Percentiles rank a stretch among this genome's conserved stretches.
Evolutionary conservation across 2,329 filamentous ascomycete genomes (phyloP).

Genomic region (Microsporum ferrugineum): DNA sequence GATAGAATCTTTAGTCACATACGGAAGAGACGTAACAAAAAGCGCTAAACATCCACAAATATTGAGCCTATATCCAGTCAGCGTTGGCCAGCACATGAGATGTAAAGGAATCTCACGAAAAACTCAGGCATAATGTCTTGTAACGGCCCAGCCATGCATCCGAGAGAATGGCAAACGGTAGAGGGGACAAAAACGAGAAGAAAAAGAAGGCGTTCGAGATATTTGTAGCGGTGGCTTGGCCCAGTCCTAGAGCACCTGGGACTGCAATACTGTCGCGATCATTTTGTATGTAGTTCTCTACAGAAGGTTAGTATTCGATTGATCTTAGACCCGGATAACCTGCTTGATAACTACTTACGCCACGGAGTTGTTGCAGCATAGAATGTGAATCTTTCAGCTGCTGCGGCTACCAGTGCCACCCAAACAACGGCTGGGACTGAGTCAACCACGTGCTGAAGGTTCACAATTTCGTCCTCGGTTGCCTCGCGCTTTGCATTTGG

Average conservation of each 20-base stretch:
- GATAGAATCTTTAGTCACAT: constrained; percentile 11
- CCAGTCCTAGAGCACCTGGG: constrained; percentile 45
- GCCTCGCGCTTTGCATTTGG: constrained; percentile 1
- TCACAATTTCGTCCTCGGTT: constrained; percentile 8
- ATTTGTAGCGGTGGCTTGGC: constrained; percentile 44
- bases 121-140: constrained; percentile 25
- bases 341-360: constrained; percentile 4
- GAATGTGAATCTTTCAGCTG: constrained; percentile 8
- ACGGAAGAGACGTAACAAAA: constrained; percentile 19
- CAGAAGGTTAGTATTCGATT: not conserved
- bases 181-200: constrained; percentile 34
- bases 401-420: constrained; percentile 1
- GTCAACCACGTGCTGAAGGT: constrained; percentile 9
- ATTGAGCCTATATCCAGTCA: constrained; percentile 8
- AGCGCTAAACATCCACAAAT: constrained; percentile 18
- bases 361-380: constrained; percentile 6
- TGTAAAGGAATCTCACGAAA: constrained; percentile 14
- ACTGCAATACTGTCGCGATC: constrained; percentile 19
- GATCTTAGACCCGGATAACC: not conserved
- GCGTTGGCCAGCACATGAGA: not conserved
- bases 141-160: constrained; percentile 33
- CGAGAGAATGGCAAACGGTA: constrained; percentile 27
- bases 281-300: constrained; percentile 12
- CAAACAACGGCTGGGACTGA: constrained; percentile 6
- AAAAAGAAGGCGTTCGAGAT: constrained; percentile 48